Conservation (phyloP, 805 yeast genomes). For the Candida loeiensis region DNA sequence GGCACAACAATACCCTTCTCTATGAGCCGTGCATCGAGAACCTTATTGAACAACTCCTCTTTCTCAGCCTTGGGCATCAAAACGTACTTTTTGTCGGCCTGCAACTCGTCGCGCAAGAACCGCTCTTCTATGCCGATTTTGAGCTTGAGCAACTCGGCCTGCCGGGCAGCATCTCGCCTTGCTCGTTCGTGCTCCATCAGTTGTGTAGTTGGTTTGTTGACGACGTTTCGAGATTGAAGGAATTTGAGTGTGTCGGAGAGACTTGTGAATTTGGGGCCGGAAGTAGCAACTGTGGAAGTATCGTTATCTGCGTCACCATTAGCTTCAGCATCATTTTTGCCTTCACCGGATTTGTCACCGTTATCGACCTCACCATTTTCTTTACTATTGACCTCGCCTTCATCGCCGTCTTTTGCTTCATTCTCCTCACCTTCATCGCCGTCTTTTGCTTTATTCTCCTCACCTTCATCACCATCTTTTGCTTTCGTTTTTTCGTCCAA, state of each 20-base stretch:
- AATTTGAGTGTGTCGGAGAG: constrained; percentile 27
- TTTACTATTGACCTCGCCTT: background rate
- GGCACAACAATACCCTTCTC: constrained; percentile 22
- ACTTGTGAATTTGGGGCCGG: constrained; percentile 14
- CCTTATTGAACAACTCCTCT: constrained; percentile 21
- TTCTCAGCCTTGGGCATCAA: constrained; percentile 28
- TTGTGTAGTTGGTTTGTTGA: constrained; percentile 11
- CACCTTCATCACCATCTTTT: constrained; percentile 21
- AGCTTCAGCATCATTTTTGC: background rate
- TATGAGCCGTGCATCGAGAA: constrained; percentile 28
- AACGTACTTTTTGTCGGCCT: constrained; percentile 23
- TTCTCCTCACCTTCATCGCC: constrained; percentile 20
- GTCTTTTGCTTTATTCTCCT: constrained; percentile 16
- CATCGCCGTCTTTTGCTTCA: constrained; percentile 23
- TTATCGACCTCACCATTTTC: background rate
- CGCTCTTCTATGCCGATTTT: constrained; percentile 33
- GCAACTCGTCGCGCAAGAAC: constrained; percentile 26
- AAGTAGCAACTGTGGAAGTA: background rate
- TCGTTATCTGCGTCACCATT: background rate
- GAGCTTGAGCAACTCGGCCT: constrained; percentile 29
- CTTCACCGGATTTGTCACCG: background rate
- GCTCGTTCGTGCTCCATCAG: constrained; percentile 13
- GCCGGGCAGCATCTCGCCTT: constrained; percentile 22
- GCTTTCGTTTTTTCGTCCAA: constrained; percentile 20
- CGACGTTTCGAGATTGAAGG: constrained; percentile 22